phyloP scores from a whole-genome alignment of 2,329 filamentous ascomycete genomes.

The Fusarium brachygibbosum region DNA sequence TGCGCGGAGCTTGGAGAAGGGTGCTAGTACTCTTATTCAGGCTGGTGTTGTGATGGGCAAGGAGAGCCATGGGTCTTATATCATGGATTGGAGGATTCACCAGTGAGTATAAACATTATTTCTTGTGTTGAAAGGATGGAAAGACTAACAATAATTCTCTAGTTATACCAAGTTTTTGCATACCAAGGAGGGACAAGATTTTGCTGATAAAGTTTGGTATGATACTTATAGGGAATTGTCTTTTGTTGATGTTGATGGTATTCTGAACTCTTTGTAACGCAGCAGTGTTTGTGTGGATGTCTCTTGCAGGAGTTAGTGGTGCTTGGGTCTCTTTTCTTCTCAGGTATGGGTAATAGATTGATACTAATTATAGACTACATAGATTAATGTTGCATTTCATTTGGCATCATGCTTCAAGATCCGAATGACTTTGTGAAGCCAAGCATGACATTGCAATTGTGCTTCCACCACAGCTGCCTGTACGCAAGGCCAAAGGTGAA shows the following conservation, averaged over 20 bases:
- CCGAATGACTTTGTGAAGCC: too few relatives aligned
- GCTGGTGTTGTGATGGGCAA: constrained; percentile 41
- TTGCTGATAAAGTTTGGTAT: constrained; percentile 56
- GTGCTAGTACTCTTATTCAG: constrained; percentile 41
- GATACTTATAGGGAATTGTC: constrained; percentile 56
- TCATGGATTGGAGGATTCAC: constrained; percentile 46
- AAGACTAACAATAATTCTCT: constrained; percentile 19
- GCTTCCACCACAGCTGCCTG: too few relatives aligned
- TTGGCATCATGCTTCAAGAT: background rate
- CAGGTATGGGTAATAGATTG: background rate
- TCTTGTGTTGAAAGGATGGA: fast-evolving
- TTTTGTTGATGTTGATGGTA: constrained; percentile 49
- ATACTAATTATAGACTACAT: background rate
- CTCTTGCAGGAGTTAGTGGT: too few relatives aligned
- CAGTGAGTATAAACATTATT: constrained; percentile 32
- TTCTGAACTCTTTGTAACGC: constrained; percentile 28
- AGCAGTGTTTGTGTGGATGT: background rate
- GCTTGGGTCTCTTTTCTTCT: too few relatives aligned
- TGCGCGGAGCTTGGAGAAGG: constrained; percentile 32
- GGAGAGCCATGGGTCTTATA: constrained; percentile 44
- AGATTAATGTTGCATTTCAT: background rate
- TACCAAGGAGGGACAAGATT: constrained; percentile 51
- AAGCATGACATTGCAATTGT: too few relatives aligned
- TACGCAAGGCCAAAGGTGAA: too few relatives aligned
- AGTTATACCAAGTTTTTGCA: constrained; percentile 54